These are phyloP conservation scores for Zymoseptoria passerinii DNA, from an alignment of 2,329 filamentous ascomycete genomes.

Conservation along the genomic window DNA sequence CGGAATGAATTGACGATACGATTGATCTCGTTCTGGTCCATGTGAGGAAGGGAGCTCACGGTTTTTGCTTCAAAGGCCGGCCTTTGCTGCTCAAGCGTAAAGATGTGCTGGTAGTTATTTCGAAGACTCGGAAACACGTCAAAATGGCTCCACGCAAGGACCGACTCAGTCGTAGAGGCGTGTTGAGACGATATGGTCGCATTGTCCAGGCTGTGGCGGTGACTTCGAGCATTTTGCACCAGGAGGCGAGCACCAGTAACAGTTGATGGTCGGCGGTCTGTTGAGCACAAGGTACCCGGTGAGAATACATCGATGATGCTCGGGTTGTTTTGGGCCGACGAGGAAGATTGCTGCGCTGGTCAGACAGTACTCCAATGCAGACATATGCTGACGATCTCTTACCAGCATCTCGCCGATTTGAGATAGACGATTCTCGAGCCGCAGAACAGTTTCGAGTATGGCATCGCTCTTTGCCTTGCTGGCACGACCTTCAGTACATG, in stretches of 20 bases:
- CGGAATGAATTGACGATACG: conserved; percentile 2
- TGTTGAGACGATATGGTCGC: conserved; percentile 9
- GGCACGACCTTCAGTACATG: neutral
- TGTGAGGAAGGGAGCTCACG: neutral
- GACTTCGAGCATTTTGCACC: conserved; percentile 5
- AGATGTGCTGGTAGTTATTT: conserved; percentile 7
- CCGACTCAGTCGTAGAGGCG: conserved; percentile 8
- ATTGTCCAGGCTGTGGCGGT: conserved; percentile 9
- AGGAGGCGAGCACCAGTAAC: conserved; percentile 7
- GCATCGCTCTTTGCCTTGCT: conserved; percentile 11
- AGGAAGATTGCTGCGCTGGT: neutral
- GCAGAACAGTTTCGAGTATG: conserved; percentile 7
- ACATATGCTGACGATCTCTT: conserved; percentile 1
- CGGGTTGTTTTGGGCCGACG: conserved; percentile 2
- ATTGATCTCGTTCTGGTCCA: conserved; percentile 4
- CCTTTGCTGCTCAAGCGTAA: conserved; percentile 9
- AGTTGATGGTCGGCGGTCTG: conserved; percentile 5
- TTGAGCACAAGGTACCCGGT: neutral
- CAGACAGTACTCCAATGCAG: neutral
- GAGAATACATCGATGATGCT: neutral
- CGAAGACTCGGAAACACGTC: conserved; percentile 6
- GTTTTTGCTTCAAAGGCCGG: neutral
- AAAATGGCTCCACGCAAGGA: conserved; percentile 9
- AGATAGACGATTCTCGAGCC: conserved; percentile 6
- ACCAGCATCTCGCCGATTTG: neutral